Evolutionary conservation across 2,329 filamentous ascomycete species (phyloP), one percentile per base, ranked within the genome.

Genomic region (Alternaria burnsii): DNA sequence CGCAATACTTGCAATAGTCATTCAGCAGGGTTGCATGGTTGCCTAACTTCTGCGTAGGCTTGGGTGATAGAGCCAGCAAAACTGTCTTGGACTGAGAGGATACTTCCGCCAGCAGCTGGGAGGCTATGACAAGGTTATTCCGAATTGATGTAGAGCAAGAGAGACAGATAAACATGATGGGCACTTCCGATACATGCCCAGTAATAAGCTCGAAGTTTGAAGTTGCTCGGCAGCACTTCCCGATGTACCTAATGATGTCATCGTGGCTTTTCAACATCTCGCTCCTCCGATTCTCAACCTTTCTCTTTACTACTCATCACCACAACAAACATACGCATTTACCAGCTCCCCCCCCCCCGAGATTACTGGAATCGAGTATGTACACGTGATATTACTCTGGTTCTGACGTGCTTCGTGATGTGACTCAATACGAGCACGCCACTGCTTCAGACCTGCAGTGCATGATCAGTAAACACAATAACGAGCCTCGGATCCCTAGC

Each of bases 381-480:
- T 34, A 34, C 18, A 34, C 44, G 44, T 32, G 18, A 22, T 48
- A 26, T 16, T 1, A 34, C 14, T 0, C 28, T 26, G 32, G 7
- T 12, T 12, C 4, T 20, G 44, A 32, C 28, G 1, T n/a, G 38
- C n/a, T 40, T 20, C n/a, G 18, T 18, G 18, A 14, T 3, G 28
- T 8, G 44, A 14, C 28, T 34, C n/a, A 18, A 32, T 30, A 34
- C 28, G n/a, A 48, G 28, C 18, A 48, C 30, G 28, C 44, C 28
- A 48, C 44, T 20, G 28, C 30, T 48, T 34, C 30, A 48, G 18
- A 8, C 18, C 3, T 16, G 44, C 38, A 40, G 9, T 48, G 10
- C 14, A 32, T 55, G 51, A 59, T 54, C 56, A 59, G 51, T 55
- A 58, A 58, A 53, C 55, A 46, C 30, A 16, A 46, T 5, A 36